A percentile compares a stretch with the other conserved stretches of the same genome.
phyloP scores from a whole-genome alignment of 208 protist genomes.

The Acanthamoeba polyphaga region DNA sequence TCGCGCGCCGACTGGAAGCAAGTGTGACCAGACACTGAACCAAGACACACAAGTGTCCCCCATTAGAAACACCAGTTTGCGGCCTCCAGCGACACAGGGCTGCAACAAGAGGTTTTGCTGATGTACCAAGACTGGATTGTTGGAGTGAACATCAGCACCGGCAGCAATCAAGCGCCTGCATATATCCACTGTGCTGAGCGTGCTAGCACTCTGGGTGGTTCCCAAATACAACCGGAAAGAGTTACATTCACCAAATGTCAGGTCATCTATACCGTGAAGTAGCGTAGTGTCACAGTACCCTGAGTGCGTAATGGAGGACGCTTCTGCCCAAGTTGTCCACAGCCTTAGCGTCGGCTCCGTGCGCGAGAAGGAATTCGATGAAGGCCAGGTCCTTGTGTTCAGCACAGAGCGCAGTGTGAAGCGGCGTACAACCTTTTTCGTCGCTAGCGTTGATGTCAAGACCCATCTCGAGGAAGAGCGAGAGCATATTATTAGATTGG shows the following conservation, averaged over 20 bases:
- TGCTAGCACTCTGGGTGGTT: neutral
- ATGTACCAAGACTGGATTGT: neutral
- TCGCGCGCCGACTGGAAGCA: too few species aligned
- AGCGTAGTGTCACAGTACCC: neutral
- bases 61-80: too few species aligned
- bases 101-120: too few species aligned
- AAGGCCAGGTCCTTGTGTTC: neutral
- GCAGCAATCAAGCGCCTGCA: neutral
- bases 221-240: too few species aligned
- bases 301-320: neutral
- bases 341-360: neutral
- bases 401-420: neutral
- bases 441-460: neutral
- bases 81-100: too few species aligned
- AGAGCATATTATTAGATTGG: neutral
- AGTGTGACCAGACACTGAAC: too few species aligned
- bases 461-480: neutral
- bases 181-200: neutral
- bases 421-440: neutral
- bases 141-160: neutral
- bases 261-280: neutral
- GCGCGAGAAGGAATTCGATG: neutral
- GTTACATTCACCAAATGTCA: too few species aligned
- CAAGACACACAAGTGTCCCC: too few species aligned
- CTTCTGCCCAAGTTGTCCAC: neutral